A percentile compares a stretch with the other conserved stretches of the same genome.
Evolutionary conservation across 1,139 yeast species (phyloP).

Genomic region (Nadsonia commutata): DNA sequence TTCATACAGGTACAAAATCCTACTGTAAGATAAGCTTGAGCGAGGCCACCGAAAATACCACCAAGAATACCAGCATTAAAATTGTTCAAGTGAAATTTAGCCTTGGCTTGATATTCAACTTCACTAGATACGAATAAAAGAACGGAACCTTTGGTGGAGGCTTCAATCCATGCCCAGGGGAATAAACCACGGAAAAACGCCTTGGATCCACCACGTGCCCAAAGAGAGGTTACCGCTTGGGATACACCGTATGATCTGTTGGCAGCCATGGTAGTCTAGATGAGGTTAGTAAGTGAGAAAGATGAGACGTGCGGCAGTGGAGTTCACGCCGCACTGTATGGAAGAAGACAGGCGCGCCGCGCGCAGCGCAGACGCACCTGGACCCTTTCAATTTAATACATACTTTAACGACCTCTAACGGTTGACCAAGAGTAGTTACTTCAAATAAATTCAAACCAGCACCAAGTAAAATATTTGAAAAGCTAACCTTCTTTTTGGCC

Average conservation of each 20-base stretch:
- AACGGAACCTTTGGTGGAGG: constrained; percentile 98
- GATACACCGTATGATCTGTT: constrained; percentile 58
- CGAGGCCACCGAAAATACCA: constrained; percentile 90
- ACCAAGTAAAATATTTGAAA: constrained; percentile 81
- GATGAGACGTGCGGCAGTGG: too few species aligned
- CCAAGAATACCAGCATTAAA: constrained; percentile 82
- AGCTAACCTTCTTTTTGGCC: constrained; percentile 75
- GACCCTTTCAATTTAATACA: too few species aligned
- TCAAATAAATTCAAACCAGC: constrained; percentile 89
- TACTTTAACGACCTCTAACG: constrained; percentile 71
- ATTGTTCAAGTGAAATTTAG: constrained; percentile 44
- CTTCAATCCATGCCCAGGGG: constrained; percentile 99
- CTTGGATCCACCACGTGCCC: constrained; percentile 82
- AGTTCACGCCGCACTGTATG: too few species aligned
- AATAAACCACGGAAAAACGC: constrained; percentile 96
- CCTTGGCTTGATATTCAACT: constrained; percentile 63
- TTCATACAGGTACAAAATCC: constrained; percentile 98
- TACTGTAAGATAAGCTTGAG: constrained; percentile 92
- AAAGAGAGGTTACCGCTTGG: constrained; percentile 59
- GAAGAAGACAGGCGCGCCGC: too few species aligned
- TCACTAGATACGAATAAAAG: constrained; percentile 84
- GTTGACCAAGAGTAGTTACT: constrained; percentile 91
- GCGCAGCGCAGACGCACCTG: too few species aligned
- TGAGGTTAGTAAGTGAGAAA: background rate
- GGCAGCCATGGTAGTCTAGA: constrained; percentile 88